Evolutionary conservation across 208 protist species (phyloP).

Genomic region (Crithidia expoeki): DNA sequence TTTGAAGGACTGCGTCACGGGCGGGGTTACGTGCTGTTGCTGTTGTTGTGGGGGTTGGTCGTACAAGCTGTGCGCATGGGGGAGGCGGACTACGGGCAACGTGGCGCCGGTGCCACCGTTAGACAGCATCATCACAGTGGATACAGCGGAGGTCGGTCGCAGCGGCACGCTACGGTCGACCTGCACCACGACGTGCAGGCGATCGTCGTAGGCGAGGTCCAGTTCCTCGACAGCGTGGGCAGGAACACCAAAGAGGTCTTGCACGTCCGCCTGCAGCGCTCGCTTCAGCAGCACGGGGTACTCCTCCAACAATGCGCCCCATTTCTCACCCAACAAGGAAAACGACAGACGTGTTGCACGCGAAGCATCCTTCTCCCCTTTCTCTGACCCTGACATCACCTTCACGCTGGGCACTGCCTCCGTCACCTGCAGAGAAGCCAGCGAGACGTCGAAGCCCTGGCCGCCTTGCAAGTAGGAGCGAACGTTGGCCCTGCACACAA

Average conservation of each 20-base stretch:
- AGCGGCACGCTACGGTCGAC: background rate
- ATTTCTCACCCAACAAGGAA: conserved; percentile 12
- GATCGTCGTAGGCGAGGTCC: background rate
- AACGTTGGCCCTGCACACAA: background rate
- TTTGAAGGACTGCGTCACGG: background rate
- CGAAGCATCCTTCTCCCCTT: background rate
- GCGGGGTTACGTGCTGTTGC: background rate
- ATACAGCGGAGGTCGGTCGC: background rate
- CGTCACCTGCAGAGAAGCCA: conserved; percentile 2
- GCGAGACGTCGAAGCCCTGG: background rate
- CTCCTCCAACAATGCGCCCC: conserved; percentile 2
- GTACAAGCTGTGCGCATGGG: conserved; percentile 3
- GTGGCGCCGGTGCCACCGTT: background rate
- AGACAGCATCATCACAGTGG: background rate
- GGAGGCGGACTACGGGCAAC: conserved; percentile 5
- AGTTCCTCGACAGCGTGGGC: background rate
- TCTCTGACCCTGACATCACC: background rate
- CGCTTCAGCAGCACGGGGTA: conserved; percentile 16
- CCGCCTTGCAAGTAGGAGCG: conserved; percentile 1
- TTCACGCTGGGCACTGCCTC: background rate
- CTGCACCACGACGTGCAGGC: conserved; percentile 1
- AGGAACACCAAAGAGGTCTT: conserved; percentile 11
- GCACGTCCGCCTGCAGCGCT: conserved; percentile 18
- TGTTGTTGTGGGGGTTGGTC: conserved; percentile 7
- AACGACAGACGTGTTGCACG: conserved; percentile 9